phyloP scores from a whole-genome alignment of 148 eudicot species.

The Drosera capensis region DNA sequence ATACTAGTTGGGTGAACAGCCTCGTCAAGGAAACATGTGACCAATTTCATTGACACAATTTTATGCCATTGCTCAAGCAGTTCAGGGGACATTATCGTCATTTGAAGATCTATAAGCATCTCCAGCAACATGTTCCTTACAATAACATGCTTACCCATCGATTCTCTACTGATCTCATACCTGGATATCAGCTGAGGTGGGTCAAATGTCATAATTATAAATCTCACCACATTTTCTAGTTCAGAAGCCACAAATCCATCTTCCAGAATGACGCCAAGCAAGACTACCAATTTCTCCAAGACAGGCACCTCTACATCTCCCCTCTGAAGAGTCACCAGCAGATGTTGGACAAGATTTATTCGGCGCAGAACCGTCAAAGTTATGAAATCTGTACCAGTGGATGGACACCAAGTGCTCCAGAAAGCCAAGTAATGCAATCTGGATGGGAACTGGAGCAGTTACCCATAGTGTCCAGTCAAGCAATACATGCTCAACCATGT shows the following conservation, averaged over 20 bases:
- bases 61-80: conserved; percentile 97
- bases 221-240: conserved; percentile 86
- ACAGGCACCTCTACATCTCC: conserved; percentile 98
- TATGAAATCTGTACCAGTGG: conserved; percentile 95
- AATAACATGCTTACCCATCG: conserved; percentile 98
- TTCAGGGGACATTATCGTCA: conserved; percentile 76
- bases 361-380: conserved; percentile 83
- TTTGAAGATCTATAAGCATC: conserved; percentile 93
- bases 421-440: conserved; percentile 80
- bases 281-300: conserved; percentile 80
- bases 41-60: conserved; percentile 75
- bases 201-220: conserved; percentile 94
- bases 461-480: conserved; percentile 99
- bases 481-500: conserved; percentile 96
- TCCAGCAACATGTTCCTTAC: conserved; percentile 97
- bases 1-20: conserved; percentile 98
- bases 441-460: conserved; percentile 72
- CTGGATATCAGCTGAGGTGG: conserved; percentile 68
- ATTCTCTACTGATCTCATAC: conserved; percentile 44
- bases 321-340: conserved; percentile 84
- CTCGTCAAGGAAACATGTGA: conserved; percentile 86
- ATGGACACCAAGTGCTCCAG: conserved; percentile 89
- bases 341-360: conserved; percentile 88
- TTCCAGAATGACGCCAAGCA: conserved; percentile 84
- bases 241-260: conserved; percentile 91